Evolutionary conservation across 2,329 filamentous ascomycete species (phyloP), one percentile per base, ranked within the genome.

Genomic region (Elsinoe fawcettii): DNA sequence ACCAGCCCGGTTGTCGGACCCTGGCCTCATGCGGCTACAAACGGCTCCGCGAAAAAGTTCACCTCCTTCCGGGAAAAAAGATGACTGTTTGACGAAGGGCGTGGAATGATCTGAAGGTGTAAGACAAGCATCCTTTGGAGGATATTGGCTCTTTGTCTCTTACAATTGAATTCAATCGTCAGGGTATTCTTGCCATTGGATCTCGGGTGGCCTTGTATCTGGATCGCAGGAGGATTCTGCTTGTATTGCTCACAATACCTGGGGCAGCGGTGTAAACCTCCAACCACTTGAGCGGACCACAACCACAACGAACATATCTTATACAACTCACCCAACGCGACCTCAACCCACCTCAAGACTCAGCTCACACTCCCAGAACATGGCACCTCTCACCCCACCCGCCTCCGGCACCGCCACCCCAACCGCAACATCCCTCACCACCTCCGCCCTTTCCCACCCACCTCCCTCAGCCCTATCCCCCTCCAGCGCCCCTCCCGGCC

Each of bases 361-460:
- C 27, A 5, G 5, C 9, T 30, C 9, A 5, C 27, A 30, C 27
- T 9, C 27, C 18, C 22, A 47, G n/a, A 25, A 23, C 54, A 55
- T 46, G 39, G n/a, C 16, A 9, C 7, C 32, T 11, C 60, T 70
- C 55, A 70, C 68, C 12, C 69, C 68, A 16, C 67, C 68, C 18
- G 61, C 67, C 16, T 70, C 68, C 9, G 69, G 68, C 61, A 70
- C 69, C 32, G 63, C 64, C 23, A 62, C 64, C 2, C 66, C 67
- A 27, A 70, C 66, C 18, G 69, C 69, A 23, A 66, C 69, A 7
- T 62, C 64, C 51, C 66, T 73, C 51, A 71, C 68, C 37, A 61
- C 67, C 56, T 69, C 69, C 16, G 70, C 70, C 60, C 69, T 72
- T 62, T 67, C 68, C 63, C 67, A 70, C 59, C 51, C 62, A 20